Percentiles rank a stretch among this genome's conserved stretches.
These are phyloP conservation scores for Colletotrichum musae DNA, from an alignment of 2,329 filamentous ascomycete genomes.

Conservation along the genomic window DNA sequence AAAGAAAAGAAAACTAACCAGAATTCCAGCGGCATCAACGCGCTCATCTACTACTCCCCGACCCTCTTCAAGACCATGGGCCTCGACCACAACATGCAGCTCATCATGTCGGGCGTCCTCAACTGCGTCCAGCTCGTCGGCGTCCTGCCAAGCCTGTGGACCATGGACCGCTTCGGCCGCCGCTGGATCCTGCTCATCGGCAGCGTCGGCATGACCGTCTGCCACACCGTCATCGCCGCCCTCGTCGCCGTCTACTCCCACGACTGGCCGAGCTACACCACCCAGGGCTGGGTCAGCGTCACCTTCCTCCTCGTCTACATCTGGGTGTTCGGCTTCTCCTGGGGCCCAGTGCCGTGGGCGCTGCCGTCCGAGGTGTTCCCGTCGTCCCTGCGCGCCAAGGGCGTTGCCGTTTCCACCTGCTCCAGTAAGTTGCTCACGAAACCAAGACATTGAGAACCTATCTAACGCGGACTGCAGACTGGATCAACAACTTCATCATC, in stretches of 20 bases:
- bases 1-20: no score
- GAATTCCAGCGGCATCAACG: constrained; percentile 44
- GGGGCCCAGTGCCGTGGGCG: constrained; percentile 63
- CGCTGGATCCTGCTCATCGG: constrained; percentile 60
- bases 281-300: constrained; percentile 69
- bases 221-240: constrained; percentile 66
- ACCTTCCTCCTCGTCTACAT: constrained; percentile 59
- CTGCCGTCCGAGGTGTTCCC: constrained; percentile 58
- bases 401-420: constrained; percentile 48
- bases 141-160: constrained; percentile 62
- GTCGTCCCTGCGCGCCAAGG: constrained; percentile 49
- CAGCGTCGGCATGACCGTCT: constrained; percentile 63
- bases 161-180: constrained; percentile 63
- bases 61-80: constrained; percentile 59
- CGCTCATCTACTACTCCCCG: constrained; percentile 63
- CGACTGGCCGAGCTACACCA: constrained; percentile 61
- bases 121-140: constrained; percentile 62
- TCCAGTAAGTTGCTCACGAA: no score
- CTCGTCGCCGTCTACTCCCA: constrained; percentile 64
- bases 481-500: constrained; percentile 58
- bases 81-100: constrained; percentile 51
- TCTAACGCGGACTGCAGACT: no score
- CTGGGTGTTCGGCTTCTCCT: constrained; percentile 71
- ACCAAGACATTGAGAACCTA: no score
- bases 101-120: constrained; percentile 57